Base-by-base conservation (phyloP, 2,329 filamentous ascomycete genomes). In the Colletotrichum sp. region DNA sequence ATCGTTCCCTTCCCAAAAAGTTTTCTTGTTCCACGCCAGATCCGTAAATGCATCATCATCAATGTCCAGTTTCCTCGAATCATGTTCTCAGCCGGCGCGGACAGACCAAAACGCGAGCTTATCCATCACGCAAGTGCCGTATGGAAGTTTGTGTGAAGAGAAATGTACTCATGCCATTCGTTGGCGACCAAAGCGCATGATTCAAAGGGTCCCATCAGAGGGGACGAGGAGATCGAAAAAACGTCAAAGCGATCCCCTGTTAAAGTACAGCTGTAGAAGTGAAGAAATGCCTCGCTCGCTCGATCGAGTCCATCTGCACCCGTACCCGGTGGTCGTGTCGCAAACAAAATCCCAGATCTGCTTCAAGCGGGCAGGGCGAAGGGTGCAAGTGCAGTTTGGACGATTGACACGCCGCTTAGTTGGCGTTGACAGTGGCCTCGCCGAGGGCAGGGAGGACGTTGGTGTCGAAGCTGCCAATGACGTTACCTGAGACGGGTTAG, bases 401-500 rank as follows among this genome's bases (percentile, higher is more conserved):
- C 26, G 24, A 60, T 9, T 52, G 16, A 78, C 72, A 22, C 57
- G 52, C 12, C 60, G 60, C 66, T 77, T 77, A 80, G 26, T 71
- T 78, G 44, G 60, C 66, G 63, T 85, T 69, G 44, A 74, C 80
- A 22, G 79, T 78, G 59, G 81, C 68, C 77, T 85, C 79, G 74
- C 84, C 84, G 64, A 84, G 81, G 48, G 90, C 86, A 52, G 80
- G 77, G 65, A 87, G 80, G 48, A 92, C 89, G 81, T 92, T 92
- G 15, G 77, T 76, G 75, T 80, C 88, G 78, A 90, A 92, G 34
- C 81, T 77, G 76, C 89, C 90, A 57, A 84, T 87, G 62, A 89
- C 85, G 84, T 92, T 92, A 79, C 90, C 90, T 90, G 32, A 1
- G 7, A 32, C 57, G 6, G 55, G 63, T 81, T 79, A 82, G 76